Evolutionary conservation across 2,329 filamentous ascomycete species (phyloP), one percentile per base, ranked within the genome.

Genomic region (Onygena corvina): DNA sequence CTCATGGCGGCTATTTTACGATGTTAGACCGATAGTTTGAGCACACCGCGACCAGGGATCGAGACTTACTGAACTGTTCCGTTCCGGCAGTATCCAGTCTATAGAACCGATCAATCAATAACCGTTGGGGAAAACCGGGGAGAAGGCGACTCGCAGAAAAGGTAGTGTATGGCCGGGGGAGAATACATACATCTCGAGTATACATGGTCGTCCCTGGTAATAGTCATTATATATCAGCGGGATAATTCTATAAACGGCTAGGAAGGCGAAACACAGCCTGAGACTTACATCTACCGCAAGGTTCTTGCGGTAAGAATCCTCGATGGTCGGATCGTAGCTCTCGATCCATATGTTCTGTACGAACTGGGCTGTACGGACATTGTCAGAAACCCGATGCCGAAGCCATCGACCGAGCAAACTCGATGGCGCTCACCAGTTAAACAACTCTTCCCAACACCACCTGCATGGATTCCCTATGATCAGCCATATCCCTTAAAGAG

Each of bases 311-410:
- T 90, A 90, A 52, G 85, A 89, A 67, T 90, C 85, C 67, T 90
- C 85, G 66, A 90, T 90, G 54, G 85, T 90, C 36, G 85, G 85
- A 68, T 90, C 85, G 64, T 90, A 90, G 65, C 82, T 86, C 67
- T 94, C 87, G 63, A 94, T 90, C 85, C 87, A 93, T 59, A 93
- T 84, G 70, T 92, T 89, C 67, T 92, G 86, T 47, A 94, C 87
- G 61, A 93, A 94, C 74, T 94, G 87, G 60, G 88, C 87, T 87
- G 61, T 60, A 56, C 7, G 18, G 31, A 47, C 11, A 3, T 16
- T 2, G 35, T 48, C 35, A 53, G 49, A 46, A n/a, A n/a, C n/a
- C n/a, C n/a, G n/a, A n/a, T n/a, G n/a, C 2, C 7, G 33, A 30
- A 23, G 14, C 25, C n/a, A 9, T 11, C 14, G 9, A 18, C 35